Percentiles rank a stretch among this genome's conserved stretches.
Conservation (phyloP, 768 basidiomycete genomes). For the Dioszegia hungarica region DNA sequence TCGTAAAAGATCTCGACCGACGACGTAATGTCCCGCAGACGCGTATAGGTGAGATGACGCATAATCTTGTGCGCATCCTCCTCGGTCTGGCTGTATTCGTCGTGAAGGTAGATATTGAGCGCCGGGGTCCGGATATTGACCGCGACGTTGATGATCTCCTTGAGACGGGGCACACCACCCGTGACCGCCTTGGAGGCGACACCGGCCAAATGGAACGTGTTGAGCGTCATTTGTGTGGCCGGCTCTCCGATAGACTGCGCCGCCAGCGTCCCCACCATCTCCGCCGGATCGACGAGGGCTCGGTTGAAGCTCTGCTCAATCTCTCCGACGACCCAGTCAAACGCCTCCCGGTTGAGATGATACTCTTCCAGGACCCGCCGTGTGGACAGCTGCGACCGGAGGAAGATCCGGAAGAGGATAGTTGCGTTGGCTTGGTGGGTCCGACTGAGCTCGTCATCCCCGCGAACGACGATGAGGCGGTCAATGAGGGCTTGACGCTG, state of each 20-base stretch:
- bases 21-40: slow-evolving; percentile 85
- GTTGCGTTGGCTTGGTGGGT: slow-evolving; percentile 86
- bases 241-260: slow-evolving; percentile 99
- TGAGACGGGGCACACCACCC: slow-evolving; percentile 95
- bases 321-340: slow-evolving; percentile 96
- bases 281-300: slow-evolving; percentile 84
- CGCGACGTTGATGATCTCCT: slow-evolving; percentile 99
- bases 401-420: slow-evolving; percentile 85
- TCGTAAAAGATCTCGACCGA: slow-evolving; percentile 98
- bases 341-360: slow-evolving; percentile 86
- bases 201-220: slow-evolving; percentile 99
- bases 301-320: slow-evolving; percentile 94
- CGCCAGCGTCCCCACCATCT: slow-evolving; percentile 97
- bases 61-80: slow-evolving; percentile 42
- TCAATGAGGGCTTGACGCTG: slow-evolving; percentile 68
- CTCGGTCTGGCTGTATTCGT: slow-evolving; percentile 61
- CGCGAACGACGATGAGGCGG: slow-evolving; percentile 80
- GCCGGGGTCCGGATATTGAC: slow-evolving; percentile 98
- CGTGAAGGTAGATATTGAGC: slow-evolving; percentile 67
- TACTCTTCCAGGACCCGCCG: slow-evolving; percentile 81
- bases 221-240: slow-evolving; percentile 98
- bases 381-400: slow-evolving; percentile 80
- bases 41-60: slow-evolving; percentile 72
- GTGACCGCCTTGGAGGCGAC: slow-evolving; percentile 99
- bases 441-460: slow-evolving; percentile 57